Evolutionary conservation across 768 basidiomycete genomes (phyloP), one percentile per base, ranked within the genome.

Genomic region (Mycena haematopus): DNA sequence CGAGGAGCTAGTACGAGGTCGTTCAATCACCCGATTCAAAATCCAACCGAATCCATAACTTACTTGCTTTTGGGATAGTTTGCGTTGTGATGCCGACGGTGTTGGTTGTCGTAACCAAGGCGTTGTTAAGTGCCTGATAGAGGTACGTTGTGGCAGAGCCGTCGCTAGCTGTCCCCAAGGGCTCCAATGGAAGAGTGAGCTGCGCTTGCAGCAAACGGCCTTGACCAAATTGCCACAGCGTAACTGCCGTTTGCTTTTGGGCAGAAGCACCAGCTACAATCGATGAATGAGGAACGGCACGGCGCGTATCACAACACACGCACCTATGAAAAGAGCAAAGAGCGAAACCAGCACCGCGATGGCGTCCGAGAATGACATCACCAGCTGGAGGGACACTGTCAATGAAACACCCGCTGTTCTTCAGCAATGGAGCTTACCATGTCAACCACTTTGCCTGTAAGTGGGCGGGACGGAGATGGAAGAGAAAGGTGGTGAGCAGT

Each of bases 181-280:
- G 56, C 21, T 46, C 13, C 35, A 58, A 24, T 6, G 62, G 62
- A 0, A 63, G 49, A 14, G 56, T 63, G n/a, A 19, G 2, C 19
- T 42, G 7, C 15, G 25, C 62, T 13, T 7, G 6, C 15, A 58
- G 35, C 6, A 58, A 27, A 15, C 56, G 40, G 4, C 25, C 29
- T 17, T n/a, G 25, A 2, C 52, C 46, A n/a, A 63, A 63, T 25
- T 63, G 62, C 56, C 51, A 58, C 9, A 63, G 45, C 8, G 62
- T 58, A 47, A 63, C 52, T 1, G 31, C 56, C 6, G 50, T 52
- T 8, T 24, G 46, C n/a, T 3, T 19, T 44, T 51, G 60, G n/a
- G 60, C 60, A 3, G n/a, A n/a, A 33, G 31, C 21, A 33, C 31
- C 31, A 33, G 31, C 50, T 51, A 22, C 17, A 14, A 13, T 13